phyloP scores from a whole-genome alignment of 345 rosid species.

The Salix dunnii region DNA sequence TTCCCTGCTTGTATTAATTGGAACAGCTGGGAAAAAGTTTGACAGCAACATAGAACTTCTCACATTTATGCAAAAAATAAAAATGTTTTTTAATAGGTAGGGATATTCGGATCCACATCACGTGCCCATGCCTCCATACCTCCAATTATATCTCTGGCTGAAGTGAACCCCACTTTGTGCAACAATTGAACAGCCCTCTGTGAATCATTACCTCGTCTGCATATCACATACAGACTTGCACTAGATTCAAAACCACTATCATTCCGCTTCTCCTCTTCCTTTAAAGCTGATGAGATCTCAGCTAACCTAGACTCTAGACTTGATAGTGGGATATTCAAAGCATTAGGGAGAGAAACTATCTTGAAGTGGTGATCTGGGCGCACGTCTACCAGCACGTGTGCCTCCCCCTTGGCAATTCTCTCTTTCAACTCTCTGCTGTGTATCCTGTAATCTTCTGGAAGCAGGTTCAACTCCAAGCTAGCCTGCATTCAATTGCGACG shows the following conservation, averaged over 20 bases:
- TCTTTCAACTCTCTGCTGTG: conserved; percentile 54
- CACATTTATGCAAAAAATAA: too few relatives aligned
- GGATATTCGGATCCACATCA: conserved; percentile 76
- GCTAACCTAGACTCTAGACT: conserved; percentile 58
- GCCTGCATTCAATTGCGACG: conserved; percentile 32
- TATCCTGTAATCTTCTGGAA: conserved; percentile 56
- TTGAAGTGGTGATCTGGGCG: conserved; percentile 80
- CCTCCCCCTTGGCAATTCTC: conserved; percentile 44
- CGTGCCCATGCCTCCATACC: conserved; percentile 78
- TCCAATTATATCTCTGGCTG: conserved; percentile 75
- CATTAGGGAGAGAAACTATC: conserved; percentile 78
- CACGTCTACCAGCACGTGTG: conserved; percentile 66
- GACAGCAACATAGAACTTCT: too few relatives aligned
- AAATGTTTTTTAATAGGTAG: conserved; percentile 47
- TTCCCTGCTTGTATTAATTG: too few relatives aligned
- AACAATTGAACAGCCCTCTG: conserved; percentile 81
- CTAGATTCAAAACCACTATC: conserved; percentile 20
- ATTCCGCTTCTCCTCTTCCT: conserved; percentile 37
- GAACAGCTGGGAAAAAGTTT: too few relatives aligned
- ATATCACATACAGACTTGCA: conserved; percentile 54
- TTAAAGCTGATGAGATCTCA: conserved; percentile 58
- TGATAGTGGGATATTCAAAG: conserved; percentile 66
- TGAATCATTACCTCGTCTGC: conserved; percentile 93
- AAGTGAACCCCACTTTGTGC: conserved; percentile 50
- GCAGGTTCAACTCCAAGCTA: conserved; percentile 56